Percentiles rank a stretch among this genome's conserved stretches.
Evolutionary conservation across 1,284 basidiomycete species (phyloP).

Genomic region (Cutaneotrichosporon sp.): DNA sequence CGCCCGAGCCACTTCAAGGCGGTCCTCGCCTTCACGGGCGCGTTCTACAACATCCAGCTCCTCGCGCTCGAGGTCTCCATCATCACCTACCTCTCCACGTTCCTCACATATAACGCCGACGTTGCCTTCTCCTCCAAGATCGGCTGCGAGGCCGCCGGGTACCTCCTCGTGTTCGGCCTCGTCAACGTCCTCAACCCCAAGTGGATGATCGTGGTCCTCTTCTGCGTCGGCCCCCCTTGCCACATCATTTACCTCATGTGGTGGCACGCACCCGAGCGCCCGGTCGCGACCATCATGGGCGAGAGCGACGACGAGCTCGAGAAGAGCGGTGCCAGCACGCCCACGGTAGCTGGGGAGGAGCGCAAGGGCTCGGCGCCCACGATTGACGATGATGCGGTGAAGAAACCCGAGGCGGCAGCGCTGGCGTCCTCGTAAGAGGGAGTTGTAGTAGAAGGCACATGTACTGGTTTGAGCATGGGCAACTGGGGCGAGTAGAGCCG

Average conservation of each 20-base stretch:
- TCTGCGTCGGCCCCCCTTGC: conserved; percentile 14
- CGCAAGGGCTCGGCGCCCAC: neutral
- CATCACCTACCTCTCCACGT: conserved; percentile 23
- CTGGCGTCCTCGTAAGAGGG: neutral
- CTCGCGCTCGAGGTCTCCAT: conserved; percentile 23
- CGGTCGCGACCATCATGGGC: conserved; percentile 14
- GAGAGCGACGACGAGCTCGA: neutral
- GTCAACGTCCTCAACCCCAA: conserved; percentile 24
- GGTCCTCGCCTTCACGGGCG: conserved; percentile 17
- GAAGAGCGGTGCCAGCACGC: neutral
- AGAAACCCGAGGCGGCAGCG: neutral
- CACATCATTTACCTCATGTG: conserved; percentile 16
- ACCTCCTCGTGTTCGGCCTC: conserved; percentile 25
- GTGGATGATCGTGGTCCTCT: conserved; percentile 27
- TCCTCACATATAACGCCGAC: conserved; percentile 24
- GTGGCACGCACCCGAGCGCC: conserved; percentile 21
- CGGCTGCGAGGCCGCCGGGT: conserved; percentile 22
- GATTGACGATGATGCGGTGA: neutral
- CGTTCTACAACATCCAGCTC: conserved; percentile 27
- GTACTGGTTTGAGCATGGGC: neutral
- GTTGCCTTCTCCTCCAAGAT: conserved; percentile 25
- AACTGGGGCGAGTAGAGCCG: too few species aligned
- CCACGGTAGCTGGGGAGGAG: neutral
- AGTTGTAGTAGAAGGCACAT: neutral
- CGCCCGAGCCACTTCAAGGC: conserved; percentile 16